Percentiles rank a stretch among this genome's conserved stretches.
Conservation (phyloP, 2,329 filamentous ascomycete genomes). For the Verticillium zaregamsianum region DNA sequence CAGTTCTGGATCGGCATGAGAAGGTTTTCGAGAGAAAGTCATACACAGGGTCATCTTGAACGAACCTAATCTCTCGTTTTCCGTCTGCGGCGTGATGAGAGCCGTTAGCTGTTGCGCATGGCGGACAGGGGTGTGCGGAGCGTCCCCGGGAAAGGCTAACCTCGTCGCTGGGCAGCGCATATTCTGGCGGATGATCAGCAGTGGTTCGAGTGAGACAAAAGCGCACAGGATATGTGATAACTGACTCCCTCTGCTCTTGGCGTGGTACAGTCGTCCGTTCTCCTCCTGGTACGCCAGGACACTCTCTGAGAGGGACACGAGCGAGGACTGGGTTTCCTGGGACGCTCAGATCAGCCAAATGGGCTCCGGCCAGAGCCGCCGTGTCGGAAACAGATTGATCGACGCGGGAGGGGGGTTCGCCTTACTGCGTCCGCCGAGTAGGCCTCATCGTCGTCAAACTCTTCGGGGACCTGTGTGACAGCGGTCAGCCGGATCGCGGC, state of each 20-base stretch:
- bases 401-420: background rate
- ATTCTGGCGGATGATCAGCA: background rate
- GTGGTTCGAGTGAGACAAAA: background rate
- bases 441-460: background rate
- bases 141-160: background rate
- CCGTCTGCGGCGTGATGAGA: background rate
- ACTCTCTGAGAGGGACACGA: slow-evolving; percentile 8
- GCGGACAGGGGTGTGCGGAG: too few species aligned
- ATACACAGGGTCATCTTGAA: background rate
- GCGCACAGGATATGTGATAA: background rate
- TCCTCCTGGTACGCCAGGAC: slow-evolving; percentile 14
- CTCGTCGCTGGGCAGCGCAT: background rate
- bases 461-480: background rate
- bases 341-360: background rate
- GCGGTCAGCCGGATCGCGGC: background rate
- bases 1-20: slow-evolving; percentile 19
- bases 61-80: background rate
- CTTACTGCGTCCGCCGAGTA: background rate
- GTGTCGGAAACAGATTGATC: background rate
- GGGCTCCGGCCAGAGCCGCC: background rate
- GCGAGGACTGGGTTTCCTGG: background rate
- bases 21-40: background rate
- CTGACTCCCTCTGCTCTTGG: slow-evolving; percentile 17
- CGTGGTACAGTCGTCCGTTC: slow-evolving; percentile 20
- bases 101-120: background rate